These are phyloP conservation scores for Trichophyton simii DNA, from an alignment of 2,329 filamentous ascomycete species.

Conservation along the genomic window DNA sequence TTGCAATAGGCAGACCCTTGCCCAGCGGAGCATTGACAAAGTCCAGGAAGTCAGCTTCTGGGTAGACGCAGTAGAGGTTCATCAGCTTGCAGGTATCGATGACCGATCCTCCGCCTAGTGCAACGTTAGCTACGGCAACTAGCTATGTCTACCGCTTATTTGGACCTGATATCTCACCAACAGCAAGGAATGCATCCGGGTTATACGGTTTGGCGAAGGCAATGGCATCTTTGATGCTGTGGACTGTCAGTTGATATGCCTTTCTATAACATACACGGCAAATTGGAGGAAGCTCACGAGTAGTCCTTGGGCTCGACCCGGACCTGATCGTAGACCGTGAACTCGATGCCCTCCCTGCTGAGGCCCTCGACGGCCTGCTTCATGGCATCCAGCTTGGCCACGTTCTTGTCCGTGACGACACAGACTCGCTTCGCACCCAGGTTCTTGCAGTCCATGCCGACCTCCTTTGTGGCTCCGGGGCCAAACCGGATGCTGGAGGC, in stretches of 20 bases:
- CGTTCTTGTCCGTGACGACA: slow-evolving; percentile 79
- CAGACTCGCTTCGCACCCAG: slow-evolving; percentile 76
- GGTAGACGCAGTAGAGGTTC: slow-evolving; percentile 88
- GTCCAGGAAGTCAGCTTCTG: slow-evolving; percentile 86
- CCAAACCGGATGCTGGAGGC: slow-evolving; percentile 90
- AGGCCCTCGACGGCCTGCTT: slow-evolving; percentile 74
- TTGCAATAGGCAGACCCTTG: slow-evolving; percentile 63
- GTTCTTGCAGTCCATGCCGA: slow-evolving; percentile 95
- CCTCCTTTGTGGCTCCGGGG: slow-evolving; percentile 82
- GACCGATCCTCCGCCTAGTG: slow-evolving; percentile 61
- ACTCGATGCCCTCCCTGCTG: slow-evolving; percentile 63
- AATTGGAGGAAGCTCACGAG: slow-evolving; percentile 46
- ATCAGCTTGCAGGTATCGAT: slow-evolving; percentile 98
- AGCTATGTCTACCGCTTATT: background rate
- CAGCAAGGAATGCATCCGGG: slow-evolving; percentile 83
- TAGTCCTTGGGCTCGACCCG: slow-evolving; percentile 89
- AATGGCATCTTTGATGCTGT: slow-evolving; percentile 76
- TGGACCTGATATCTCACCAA: slow-evolving; percentile 41
- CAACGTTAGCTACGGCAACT: slow-evolving; percentile 6
- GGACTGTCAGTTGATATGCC: background rate
- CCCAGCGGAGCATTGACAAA: slow-evolving; percentile 95
- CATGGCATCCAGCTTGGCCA: slow-evolving; percentile 76
- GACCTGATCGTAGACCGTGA: slow-evolving; percentile 67
- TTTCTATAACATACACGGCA: background rate
- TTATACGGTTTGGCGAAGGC: slow-evolving; percentile 66